phyloP scores from a whole-genome alignment of 495 filamentous ascomycete species.

The Ascodesmis nigricans region DNA sequence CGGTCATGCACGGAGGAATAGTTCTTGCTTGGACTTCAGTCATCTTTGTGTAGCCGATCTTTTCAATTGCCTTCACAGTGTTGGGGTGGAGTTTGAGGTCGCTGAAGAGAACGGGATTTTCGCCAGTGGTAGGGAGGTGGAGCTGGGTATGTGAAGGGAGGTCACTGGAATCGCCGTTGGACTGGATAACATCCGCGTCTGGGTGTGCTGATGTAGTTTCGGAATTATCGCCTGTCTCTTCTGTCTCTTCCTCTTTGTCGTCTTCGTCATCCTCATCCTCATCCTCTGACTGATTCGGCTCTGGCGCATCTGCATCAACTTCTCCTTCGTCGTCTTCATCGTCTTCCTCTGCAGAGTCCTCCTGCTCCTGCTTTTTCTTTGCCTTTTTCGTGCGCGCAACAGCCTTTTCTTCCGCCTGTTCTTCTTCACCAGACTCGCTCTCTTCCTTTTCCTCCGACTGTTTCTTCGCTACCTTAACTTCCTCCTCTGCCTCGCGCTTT shows the following conservation, averaged over 20 bases:
- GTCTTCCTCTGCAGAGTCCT: slow-evolving; percentile 7
- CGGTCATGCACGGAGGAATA: slow-evolving; percentile 72
- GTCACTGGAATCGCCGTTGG: slow-evolving; percentile 18
- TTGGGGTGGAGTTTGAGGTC: slow-evolving; percentile 71
- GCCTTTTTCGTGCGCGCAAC: neutral
- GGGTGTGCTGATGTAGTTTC: slow-evolving; percentile 3
- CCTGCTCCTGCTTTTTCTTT: slow-evolving; percentile 4
- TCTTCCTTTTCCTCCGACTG: slow-evolving; percentile 4
- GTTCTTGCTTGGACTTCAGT: slow-evolving; percentile 81
- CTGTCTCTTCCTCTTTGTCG: slow-evolving; percentile 9
- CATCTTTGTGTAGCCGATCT: slow-evolving; percentile 87
- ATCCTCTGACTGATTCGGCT: slow-evolving; percentile 4
- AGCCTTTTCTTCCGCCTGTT: slow-evolving; percentile 1
- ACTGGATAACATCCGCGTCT: slow-evolving; percentile 3
- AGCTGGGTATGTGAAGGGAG: slow-evolving; percentile 32
- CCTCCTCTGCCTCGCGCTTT: neutral
- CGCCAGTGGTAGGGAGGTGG: slow-evolving; percentile 33
- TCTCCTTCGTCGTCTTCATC: slow-evolving; percentile 25
- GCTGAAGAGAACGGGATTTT: slow-evolving; percentile 40
- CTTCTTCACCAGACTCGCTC: neutral
- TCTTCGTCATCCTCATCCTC: slow-evolving; percentile 3
- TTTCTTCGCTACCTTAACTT: slow-evolving; percentile 4
- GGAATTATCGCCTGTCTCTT: slow-evolving; percentile 18
- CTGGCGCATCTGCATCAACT: slow-evolving; percentile 20
- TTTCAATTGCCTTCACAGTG: slow-evolving; percentile 68